These are phyloP conservation scores for Echium plantagineum DNA, from an alignment of 257 asterid species.

Conservation along the genomic window DNA sequence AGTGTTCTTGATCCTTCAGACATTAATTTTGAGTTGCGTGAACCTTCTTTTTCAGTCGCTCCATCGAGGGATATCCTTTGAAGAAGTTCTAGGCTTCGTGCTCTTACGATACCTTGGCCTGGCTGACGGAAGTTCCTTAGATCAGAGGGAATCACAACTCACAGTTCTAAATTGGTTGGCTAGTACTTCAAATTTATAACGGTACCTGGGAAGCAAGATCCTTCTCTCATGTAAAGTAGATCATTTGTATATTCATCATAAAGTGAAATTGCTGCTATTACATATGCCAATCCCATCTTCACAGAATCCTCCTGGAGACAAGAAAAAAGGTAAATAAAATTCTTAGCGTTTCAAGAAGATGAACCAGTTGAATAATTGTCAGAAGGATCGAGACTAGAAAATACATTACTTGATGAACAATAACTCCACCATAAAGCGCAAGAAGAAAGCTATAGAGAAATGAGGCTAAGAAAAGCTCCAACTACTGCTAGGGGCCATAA, in stretches of 20 bases:
- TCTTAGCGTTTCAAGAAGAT: no score
- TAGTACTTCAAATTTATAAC: not conserved
- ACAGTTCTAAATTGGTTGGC: not conserved
- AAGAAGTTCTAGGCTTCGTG: constrained; percentile 19
- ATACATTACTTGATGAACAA: constrained; percentile 55
- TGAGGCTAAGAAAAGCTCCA: constrained; percentile 52
- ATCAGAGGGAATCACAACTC: not conserved
- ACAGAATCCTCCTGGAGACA: constrained; percentile 57
- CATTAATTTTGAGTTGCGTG: constrained; percentile 35
- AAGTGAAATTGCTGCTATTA: constrained; percentile 52
- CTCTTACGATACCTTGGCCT: constrained; percentile 75
- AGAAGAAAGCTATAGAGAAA: constrained; percentile 64
- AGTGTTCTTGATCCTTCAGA: constrained; percentile 68
- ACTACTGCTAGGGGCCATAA: constrained; percentile 85
- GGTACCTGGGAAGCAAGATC: constrained; percentile 88
- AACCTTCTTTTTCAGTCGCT: constrained; percentile 37
- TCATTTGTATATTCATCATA: constrained; percentile 83
- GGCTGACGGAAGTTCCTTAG: constrained; percentile 30
- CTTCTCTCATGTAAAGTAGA: constrained; percentile 62
- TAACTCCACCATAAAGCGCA: constrained; percentile 59
- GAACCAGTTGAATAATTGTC: no score
- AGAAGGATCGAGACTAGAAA: no score
- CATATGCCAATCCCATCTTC: constrained; percentile 68
- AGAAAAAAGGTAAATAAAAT: not conserved
- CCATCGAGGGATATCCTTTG: constrained; percentile 34